A percentile compares a stretch with the other conserved stretches of the same genome.
Conservation (phyloP, 129 eudicot species). For the Tagetes erecta region DNA sequence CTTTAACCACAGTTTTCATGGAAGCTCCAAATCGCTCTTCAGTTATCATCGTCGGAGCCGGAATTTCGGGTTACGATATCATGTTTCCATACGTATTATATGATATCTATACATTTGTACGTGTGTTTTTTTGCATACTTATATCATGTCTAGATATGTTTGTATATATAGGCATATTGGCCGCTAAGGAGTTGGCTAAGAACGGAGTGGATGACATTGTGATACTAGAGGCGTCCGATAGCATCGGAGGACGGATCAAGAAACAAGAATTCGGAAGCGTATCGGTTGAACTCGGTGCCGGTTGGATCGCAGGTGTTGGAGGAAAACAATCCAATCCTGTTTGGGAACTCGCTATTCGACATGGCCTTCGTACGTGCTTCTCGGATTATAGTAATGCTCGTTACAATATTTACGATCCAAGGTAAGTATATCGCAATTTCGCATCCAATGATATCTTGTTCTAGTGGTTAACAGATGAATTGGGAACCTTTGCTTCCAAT, state of each 20-base stretch:
- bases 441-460: not conserved
- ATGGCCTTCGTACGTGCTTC: constrained; percentile 70
- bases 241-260: constrained; percentile 75
- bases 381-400: constrained; percentile 94
- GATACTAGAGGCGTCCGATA: constrained; percentile 76
- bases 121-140: not conserved
- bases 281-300: constrained; percentile 94
- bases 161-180: constrained; percentile 56
- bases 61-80: constrained; percentile 56
- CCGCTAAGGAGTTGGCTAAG: constrained; percentile 68
- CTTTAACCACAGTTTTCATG: constrained; percentile 44
- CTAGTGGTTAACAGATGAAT: too few species aligned
- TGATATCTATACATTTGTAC: not conserved
- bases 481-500: too few species aligned
- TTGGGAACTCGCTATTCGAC: constrained; percentile 68
- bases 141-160: not conserved
- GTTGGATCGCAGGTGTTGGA: constrained; percentile 99
- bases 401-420: constrained; percentile 73
- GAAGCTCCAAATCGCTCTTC: constrained; percentile 56
- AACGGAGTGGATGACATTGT: constrained; percentile 80
- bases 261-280: constrained; percentile 64
- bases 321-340: constrained; percentile 69
- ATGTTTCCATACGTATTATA: not conserved
- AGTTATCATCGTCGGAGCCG: constrained; percentile 87
- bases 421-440: constrained; percentile 23